Evolutionary conservation across 2,329 filamentous ascomycete species (phyloP).

Genomic region (Colletotrichum abscissum): DNA sequence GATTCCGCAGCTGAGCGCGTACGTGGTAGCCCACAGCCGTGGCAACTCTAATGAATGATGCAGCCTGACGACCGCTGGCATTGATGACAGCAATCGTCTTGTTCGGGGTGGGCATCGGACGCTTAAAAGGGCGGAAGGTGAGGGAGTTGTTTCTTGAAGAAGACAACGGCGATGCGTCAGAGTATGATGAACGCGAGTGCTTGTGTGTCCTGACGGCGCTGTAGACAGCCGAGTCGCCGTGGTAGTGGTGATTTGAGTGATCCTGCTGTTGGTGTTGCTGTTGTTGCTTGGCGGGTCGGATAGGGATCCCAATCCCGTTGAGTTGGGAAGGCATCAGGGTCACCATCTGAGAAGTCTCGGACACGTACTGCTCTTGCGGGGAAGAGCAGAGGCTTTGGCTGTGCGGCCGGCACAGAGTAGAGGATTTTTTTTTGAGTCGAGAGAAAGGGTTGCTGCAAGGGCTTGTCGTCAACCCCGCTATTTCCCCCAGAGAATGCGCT

Average conservation of each 20-base stretch:
- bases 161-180: conserved; percentile 66
- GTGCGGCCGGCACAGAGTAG: conserved; percentile 5
- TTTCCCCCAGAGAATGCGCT: conserved; percentile 32
- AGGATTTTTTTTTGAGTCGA: conserved; percentile 12
- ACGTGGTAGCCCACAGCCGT: conserved; percentile 94
- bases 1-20: conserved; percentile 88
- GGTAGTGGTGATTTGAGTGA: conserved; percentile 31
- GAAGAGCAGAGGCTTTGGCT: conserved; percentile 24
- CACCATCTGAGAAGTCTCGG: conserved; percentile 33
- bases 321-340: conserved; percentile 47
- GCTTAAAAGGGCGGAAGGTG: conserved; percentile 70
- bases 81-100: conserved; percentile 97
- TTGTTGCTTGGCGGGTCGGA: conserved; percentile 47
- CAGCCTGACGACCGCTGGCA: conserved; percentile 93
- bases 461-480: conserved; percentile 37
- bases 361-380: conserved; percentile 23
- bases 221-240: conserved; percentile 35
- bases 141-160: conserved; percentile 68
- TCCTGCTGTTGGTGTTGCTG: conserved; percentile 22
- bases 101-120: conserved; percentile 68
- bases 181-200: conserved; percentile 71
- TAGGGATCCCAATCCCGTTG: conserved; percentile 46
- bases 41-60: conserved; percentile 93
- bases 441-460: conserved; percentile 23
- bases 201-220: conserved; percentile 60